Evolutionary conservation across 768 basidiomycete species (phyloP).

Genomic region (Boletellus ananiceps): DNA sequence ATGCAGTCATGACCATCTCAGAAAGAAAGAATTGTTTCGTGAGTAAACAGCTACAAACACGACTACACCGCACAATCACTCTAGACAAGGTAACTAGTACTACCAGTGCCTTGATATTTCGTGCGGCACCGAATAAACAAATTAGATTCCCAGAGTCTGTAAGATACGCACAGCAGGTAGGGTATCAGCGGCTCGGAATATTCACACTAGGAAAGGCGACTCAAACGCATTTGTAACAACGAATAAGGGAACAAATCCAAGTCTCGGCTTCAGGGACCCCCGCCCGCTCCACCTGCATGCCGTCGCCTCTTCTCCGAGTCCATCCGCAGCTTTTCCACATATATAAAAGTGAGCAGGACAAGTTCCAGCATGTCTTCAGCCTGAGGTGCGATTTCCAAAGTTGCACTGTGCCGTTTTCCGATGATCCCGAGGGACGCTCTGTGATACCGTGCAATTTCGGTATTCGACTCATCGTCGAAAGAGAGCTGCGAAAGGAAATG

Average conservation of each 20-base stretch:
- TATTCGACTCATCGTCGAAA: slow-evolving; percentile 15
- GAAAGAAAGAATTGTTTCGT: too few relatives aligned
- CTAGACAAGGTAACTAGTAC: too few relatives aligned
- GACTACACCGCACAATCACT: too few relatives aligned
- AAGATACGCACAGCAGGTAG: too few relatives aligned
- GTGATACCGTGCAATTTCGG: slow-evolving; percentile 20
- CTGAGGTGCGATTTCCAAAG: slow-evolving; percentile 20
- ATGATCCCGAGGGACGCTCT: slow-evolving; percentile 23
- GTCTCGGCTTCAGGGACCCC: slow-evolving; percentile 12
- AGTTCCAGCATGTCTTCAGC: slow-evolving; percentile 24
- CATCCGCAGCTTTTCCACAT: slow-evolving; percentile 28
- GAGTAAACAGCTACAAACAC: too few relatives aligned
- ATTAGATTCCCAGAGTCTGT: too few relatives aligned
- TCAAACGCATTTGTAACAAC: too few relatives aligned
- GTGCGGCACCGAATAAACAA: too few relatives aligned
- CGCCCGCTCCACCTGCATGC: slow-evolving; percentile 4
- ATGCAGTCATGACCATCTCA: too few relatives aligned
- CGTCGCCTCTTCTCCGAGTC: slow-evolving; percentile 17
- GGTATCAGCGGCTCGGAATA: too few relatives aligned
- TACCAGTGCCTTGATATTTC: too few relatives aligned
- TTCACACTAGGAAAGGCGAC: background rate
- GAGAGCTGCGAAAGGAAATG: slow-evolving; percentile 11
- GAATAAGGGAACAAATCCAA: background rate
- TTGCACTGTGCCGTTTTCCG: slow-evolving; percentile 17
- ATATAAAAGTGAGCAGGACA: slow-evolving; percentile 28